phyloP scores from a whole-genome alignment of 768 basidiomycete genomes.

The Antrodiella citrinella region DNA sequence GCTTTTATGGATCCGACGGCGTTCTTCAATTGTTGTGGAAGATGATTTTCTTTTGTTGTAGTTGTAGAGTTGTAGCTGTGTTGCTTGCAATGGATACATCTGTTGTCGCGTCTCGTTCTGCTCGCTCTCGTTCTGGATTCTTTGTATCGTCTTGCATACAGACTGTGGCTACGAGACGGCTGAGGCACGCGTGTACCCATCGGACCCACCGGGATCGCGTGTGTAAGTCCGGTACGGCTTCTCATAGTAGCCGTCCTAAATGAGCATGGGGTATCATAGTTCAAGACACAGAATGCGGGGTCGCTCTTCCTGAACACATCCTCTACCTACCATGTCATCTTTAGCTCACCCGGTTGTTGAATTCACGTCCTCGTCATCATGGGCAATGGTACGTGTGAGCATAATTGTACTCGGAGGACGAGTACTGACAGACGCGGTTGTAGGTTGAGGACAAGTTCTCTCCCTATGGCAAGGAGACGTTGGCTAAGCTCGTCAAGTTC shows the following conservation, averaged over 20 bases:
- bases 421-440: neutral
- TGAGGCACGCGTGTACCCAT: neutral
- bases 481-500: constrained; percentile 78
- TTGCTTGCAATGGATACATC: no score
- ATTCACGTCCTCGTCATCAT: constrained; percentile 77
- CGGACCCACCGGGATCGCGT: neutral
- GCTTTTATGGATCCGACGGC: constrained; percentile 12
- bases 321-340: constrained; percentile 31
- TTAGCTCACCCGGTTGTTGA: constrained; percentile 57
- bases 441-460: constrained; percentile 93
- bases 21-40: constrained; percentile 9
- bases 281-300: neutral
- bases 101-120: no score
- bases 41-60: no score
- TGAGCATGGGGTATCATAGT: neutral
- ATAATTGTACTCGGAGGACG: constrained; percentile 5
- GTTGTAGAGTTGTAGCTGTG: no score
- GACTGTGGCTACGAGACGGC: neutral
- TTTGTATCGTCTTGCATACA: neutral
- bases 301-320: neutral
- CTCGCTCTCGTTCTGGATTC: no score
- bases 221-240: neutral
- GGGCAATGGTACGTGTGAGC: constrained; percentile 65
- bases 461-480: constrained; percentile 76
- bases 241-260: neutral